These are phyloP conservation scores for Evernia prunastri DNA, from an alignment of 495 filamentous ascomycete genomes.

Conservation along the genomic window DNA sequence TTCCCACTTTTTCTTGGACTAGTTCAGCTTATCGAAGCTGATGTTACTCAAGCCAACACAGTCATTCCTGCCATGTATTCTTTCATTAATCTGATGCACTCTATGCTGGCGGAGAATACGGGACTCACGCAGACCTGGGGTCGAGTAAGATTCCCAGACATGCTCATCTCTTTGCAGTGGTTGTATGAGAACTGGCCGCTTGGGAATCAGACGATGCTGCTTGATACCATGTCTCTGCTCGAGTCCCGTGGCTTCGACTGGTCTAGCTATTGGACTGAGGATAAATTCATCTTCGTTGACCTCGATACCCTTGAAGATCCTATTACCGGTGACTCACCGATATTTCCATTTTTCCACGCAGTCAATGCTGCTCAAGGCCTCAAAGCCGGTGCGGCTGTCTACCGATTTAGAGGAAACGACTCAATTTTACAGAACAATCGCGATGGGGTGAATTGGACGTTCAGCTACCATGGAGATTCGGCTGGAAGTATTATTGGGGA, in stretches of 20 bases:
- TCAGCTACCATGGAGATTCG: slow-evolving; percentile 42
- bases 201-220: slow-evolving; percentile 29
- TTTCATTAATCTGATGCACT: slow-evolving; percentile 35
- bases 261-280: slow-evolving; percentile 39
- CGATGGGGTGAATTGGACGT: slow-evolving; percentile 43
- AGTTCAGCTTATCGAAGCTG: slow-evolving; percentile 40
- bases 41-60: slow-evolving; percentile 24
- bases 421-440: slow-evolving; percentile 35
- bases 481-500: slow-evolving; percentile 38
- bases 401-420: slow-evolving; percentile 29
- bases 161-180: slow-evolving; percentile 49
- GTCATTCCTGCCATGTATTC: slow-evolving; percentile 34
- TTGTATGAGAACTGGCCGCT: slow-evolving; percentile 43
- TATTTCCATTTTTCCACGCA: slow-evolving; percentile 40
- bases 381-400: slow-evolving; percentile 39
- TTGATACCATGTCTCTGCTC: slow-evolving; percentile 43
- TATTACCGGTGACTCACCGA: slow-evolving; percentile 25
- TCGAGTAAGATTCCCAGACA: slow-evolving; percentile 44
- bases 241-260: slow-evolving; percentile 37
- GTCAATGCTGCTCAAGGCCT: slow-evolving; percentile 48
- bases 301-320: slow-evolving; percentile 32
- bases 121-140: slow-evolving; percentile 45
- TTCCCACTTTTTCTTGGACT: slow-evolving; percentile 49
- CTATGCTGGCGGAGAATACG: slow-evolving; percentile 47
- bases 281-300: slow-evolving; percentile 37